These are phyloP conservation scores for Chimonanthus praecox DNA, from an alignment of 164 flowering plant species.

Conservation along the genomic window DNA sequence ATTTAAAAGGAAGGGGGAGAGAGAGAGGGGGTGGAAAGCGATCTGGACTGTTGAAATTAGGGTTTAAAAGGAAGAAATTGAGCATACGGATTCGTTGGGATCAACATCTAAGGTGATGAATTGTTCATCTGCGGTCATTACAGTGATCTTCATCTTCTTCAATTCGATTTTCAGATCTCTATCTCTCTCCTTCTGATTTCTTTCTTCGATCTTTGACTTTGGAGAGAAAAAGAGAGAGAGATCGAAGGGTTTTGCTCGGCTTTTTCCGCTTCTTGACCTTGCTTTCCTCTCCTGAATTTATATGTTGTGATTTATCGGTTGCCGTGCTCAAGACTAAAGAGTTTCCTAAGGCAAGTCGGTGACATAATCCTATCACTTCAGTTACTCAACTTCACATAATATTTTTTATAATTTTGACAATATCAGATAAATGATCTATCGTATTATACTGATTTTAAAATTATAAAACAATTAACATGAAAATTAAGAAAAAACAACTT, in stretches of 20 bases:
- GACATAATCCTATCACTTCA: no score
- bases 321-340: no score
- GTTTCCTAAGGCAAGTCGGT: no score
- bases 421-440: no score
- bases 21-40: neutral
- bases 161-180: no score
- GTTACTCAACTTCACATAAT: no score
- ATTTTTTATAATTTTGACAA: no score
- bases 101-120: constrained; percentile 81
- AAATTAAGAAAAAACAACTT: no score
- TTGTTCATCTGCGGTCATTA: constrained; percentile 83
- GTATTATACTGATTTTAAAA: no score
- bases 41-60: neutral
- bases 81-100: constrained; percentile 66
- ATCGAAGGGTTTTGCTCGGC: neutral
- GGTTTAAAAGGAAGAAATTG: constrained; percentile 7
- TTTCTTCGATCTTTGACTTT: neutral
- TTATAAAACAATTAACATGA: no score
- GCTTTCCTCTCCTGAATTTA: no score
- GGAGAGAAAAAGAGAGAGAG: neutral
- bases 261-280: neutral
- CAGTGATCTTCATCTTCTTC: constrained; percentile 78
- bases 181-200: neutral
- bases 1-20: neutral
- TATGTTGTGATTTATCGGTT: neutral